Evolutionary conservation across 768 basidiomycete species (phyloP), one percentile per base, ranked within the genome.

Genomic region (Panus rudis): DNA sequence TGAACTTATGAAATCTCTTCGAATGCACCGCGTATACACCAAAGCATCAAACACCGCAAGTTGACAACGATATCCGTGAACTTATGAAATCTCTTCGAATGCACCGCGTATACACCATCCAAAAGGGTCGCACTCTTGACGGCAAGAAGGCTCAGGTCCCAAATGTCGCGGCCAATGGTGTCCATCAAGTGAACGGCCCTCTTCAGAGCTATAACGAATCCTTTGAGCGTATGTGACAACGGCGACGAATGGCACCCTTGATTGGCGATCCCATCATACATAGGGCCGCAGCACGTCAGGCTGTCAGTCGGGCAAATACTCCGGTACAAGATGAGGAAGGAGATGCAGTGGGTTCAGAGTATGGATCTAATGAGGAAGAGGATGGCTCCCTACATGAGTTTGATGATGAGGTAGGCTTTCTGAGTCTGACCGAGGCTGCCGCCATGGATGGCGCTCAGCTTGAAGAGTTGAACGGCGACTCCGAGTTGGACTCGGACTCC

Each of bases 21-120:
- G 31, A 1, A 41, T 49, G 19, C 57, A 57, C 37, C 23, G 43
- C 1, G 59, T 63, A 1, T 61, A 62, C 41, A 22, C n/a, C n/a
- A n/a, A 54, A 49, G 39, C 68, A 70, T 39, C 39, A 52, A 4
- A 48, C 43, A 0, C 52, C 61, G 6, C 47, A 64, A 27, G 44
- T 68, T 0, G 31, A 44, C 4, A 45, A 53, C 2, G 67, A 70
- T 27, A 63, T 69, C 23, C 20, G 34, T 1, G 41, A 46, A 12
- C 51, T 60, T 6, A 55, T 55, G 53, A 34, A 40, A 8, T 54
- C 57, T 14, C 47, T 62, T 1, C 41, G 31, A 1, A 41, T 49
- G 19, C 57, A 57, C 37, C 23, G 43, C 1, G 59, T 63, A 1
- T 61, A 62, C 41, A 22, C 12, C 6, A 20, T 47, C 2, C 43